Base-by-base conservation (phyloP, 208 protist species). In the Porcisia hertigi region DNA sequence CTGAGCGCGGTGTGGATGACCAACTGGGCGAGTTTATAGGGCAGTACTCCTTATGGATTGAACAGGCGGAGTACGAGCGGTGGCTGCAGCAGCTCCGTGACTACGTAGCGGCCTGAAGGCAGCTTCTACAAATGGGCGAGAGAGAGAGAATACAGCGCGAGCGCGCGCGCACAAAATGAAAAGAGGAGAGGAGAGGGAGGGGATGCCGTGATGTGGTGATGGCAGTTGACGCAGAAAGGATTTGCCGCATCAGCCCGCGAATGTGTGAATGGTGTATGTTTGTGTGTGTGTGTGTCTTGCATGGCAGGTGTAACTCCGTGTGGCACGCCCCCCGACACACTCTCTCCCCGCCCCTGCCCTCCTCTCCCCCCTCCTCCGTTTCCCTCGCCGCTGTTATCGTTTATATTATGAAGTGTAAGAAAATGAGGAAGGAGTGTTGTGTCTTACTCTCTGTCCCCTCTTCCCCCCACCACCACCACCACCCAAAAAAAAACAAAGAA, bases 51-150 rank as follows among this genome's bases (percentile, higher is more conserved):
- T 81, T 94, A 11, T 95, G 88, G 88, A 76, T 92, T 0, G 93
- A 97, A 82, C 93, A 97, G 82, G 77, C 80, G 64, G 91, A 97
- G 85, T 97, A 97, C 76, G 93, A 97, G 82, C 60, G 53, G 57
- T 97, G 93, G 91, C 86, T 97, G 71, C 84, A 88, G 80, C 90
- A 94, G 75, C 83, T 97, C 18, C 80, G 86, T 16, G 89, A 94
- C 75, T 97, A 93, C 79, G 90, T 96, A 30, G 87, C 87, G 0
- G 92, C 92, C 30, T 96, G 83, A 81, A 63, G 25, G 63, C 34
- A 8, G 34, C n/a, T 39, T 2, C 36, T 1, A 11, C 12, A 41
- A 41, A 18, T 30, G 2, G 9, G 14, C 58, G 34, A 39, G 23
- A 5, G 36, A 45, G 16, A 57, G 55, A 59, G n/a, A 34, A 20